Evolutionary conservation across 768 basidiomycete genomes (phyloP).

Genomic region (Termitomyces sp.): DNA sequence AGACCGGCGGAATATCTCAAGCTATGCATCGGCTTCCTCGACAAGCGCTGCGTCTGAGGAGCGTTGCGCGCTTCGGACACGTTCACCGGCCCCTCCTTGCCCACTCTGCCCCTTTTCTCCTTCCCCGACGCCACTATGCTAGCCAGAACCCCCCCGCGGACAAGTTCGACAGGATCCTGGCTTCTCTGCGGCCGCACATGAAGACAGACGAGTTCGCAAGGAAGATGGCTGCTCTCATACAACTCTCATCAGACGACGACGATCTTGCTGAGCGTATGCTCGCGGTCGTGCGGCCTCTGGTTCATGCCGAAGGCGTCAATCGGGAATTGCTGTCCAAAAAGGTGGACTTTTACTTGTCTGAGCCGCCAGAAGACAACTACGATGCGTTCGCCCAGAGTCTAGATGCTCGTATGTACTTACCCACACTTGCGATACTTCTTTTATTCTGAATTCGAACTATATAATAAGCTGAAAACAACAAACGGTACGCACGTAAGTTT

Average conservation of each 20-base stretch:
- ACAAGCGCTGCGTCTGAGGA: slow-evolving; percentile 11
- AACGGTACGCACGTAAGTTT: neutral
- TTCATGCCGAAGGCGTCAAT: neutral
- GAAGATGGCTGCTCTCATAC: neutral
- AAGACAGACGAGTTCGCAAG: neutral
- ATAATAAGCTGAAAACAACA: neutral
- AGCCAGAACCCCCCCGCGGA: slow-evolving; percentile 3
- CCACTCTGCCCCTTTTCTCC: neutral
- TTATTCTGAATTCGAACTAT: neutral
- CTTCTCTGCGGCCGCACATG: neutral
- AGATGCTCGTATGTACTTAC: neutral
- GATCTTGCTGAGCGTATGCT: neutral
- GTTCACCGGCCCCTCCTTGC: slow-evolving; percentile 12
- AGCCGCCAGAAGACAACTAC: neutral
- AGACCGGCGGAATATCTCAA: slow-evolving; percentile 1
- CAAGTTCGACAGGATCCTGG: slow-evolving; percentile 16
- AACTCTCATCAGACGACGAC: neutral
- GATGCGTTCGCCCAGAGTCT: neutral
- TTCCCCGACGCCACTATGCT: slow-evolving; percentile 12
- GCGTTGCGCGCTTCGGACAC: slow-evolving; percentile 25
- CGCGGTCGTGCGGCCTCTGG: neutral
- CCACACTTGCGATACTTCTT: neutral
- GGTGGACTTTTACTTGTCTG: neutral
- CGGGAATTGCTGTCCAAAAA: neutral
- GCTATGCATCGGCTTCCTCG: slow-evolving; percentile 18